phyloP scores from a whole-genome alignment of 257 asterid species.

The Thymus quinquecostatus region DNA sequence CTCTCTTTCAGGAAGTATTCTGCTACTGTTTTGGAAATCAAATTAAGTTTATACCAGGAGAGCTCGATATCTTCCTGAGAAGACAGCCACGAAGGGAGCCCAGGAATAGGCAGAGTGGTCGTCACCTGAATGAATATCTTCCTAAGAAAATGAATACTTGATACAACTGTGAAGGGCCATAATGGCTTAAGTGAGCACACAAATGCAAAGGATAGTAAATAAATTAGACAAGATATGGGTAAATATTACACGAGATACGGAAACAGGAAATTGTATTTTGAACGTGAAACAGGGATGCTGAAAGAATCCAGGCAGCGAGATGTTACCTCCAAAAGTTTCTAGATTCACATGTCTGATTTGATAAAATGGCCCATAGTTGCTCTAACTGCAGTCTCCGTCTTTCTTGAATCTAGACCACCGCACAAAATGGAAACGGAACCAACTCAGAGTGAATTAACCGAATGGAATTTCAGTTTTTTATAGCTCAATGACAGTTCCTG shows the following conservation, averaged over 20 bases:
- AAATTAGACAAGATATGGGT: not conserved
- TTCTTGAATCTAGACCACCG: not conserved
- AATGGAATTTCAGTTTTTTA: constrained; percentile 22
- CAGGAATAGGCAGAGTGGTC: not conserved
- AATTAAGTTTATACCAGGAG: too few species aligned
- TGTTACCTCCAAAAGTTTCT: not conserved
- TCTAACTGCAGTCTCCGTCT: not conserved
- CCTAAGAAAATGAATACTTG: not conserved
- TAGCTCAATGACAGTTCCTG: constrained; percentile 59
- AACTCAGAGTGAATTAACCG: not conserved
- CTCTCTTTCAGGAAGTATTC: not conserved
- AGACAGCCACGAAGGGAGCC: not conserved
- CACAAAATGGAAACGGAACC: not conserved
- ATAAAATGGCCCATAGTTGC: not conserved
- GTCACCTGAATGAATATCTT: too few species aligned
- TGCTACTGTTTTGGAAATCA: not conserved
- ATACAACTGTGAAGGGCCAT: not conserved
- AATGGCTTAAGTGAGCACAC: not conserved
- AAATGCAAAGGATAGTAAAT: not conserved
- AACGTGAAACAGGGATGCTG: not conserved
- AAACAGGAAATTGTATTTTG: not conserved
- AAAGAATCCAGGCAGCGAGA: not conserved
- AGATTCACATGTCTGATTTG: not conserved
- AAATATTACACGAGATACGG: not conserved
- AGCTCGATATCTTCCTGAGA: not conserved